These are phyloP conservation scores for Gracilariopsis chorda DNA, from an alignment of 23 red algal genomes.

Conservation along the genomic window DNA sequence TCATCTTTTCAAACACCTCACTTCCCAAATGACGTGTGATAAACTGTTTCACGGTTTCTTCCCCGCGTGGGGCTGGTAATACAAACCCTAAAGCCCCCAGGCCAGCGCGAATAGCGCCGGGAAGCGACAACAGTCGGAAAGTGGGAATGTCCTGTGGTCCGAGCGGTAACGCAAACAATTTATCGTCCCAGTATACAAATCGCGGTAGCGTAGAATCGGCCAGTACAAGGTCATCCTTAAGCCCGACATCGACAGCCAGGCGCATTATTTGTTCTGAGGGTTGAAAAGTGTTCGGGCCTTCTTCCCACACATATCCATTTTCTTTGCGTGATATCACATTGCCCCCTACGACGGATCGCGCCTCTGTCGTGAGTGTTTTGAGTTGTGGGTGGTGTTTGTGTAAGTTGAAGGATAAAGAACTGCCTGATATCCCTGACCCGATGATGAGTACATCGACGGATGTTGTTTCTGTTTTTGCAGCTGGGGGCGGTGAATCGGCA, in stretches of 20 bases:
- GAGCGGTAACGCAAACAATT: conserved; percentile 77
- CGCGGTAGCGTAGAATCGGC: conserved; percentile 89
- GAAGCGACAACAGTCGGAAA: conserved; percentile 75
- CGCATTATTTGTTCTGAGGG: conserved; percentile 83
- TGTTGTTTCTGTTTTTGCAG: not conserved
- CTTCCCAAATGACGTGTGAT: conserved; percentile 88
- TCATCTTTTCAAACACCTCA: conserved; percentile 90
- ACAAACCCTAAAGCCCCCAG: conserved; percentile 89
- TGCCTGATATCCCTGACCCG: conserved; percentile 85
- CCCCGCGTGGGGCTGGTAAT: conserved; percentile 18
- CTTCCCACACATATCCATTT: conserved; percentile 91
- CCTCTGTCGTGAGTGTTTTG: conserved; percentile 73
- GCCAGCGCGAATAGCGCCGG: conserved; percentile 81
- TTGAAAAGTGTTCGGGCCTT: conserved; percentile 98
- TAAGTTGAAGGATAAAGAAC: conserved; percentile 69
- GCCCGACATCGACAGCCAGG: conserved; percentile 72
- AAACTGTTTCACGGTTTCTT: conserved; percentile 92
- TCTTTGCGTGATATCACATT: conserved; percentile 72
- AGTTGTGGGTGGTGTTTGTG: conserved; percentile 38
- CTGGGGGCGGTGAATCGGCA: not conserved
- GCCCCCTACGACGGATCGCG: conserved; percentile 81
- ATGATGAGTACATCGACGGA: conserved; percentile 73
- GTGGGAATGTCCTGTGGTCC: conserved; percentile 71
- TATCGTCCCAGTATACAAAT: conserved; percentile 86
- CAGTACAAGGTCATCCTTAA: conserved; percentile 76